Conservation (phyloP, 768 basidiomycete genomes). For the Lactarius deliciosus region DNA sequence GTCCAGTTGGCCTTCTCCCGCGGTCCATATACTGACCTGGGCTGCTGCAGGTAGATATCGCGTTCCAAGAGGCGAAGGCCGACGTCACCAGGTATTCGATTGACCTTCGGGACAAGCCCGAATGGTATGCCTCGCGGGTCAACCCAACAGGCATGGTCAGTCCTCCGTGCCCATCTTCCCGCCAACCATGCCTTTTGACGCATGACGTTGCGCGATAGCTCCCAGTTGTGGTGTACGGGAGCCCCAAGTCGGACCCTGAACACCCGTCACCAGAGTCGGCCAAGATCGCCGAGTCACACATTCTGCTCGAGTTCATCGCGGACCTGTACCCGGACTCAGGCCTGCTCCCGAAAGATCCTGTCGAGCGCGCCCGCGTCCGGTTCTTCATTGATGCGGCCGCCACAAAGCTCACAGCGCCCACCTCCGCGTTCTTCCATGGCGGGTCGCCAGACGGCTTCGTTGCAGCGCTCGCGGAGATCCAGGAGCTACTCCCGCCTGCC, state of each 20-base stretch:
- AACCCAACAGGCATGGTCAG: conserved; percentile 62
- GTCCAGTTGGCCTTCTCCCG: conserved; percentile 12
- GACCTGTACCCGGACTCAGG: conserved; percentile 49
- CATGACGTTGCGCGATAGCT: conserved; percentile 39
- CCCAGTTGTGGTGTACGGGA: conserved; percentile 60
- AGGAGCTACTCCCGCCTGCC: conserved; percentile 45
- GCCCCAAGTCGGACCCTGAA: conserved; percentile 50
- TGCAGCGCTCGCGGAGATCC: conserved; percentile 45
- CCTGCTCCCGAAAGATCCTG: conserved; percentile 54
- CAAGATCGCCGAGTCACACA: conserved; percentile 59
- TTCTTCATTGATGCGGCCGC: conserved; percentile 56
- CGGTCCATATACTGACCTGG: not conserved
- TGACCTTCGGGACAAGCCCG: conserved; percentile 60
- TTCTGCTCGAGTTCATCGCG: conserved; percentile 61
- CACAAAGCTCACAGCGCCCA: conserved; percentile 43
- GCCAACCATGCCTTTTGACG: not conserved
- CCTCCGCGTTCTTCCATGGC: conserved; percentile 35
- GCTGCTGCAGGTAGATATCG: conserved; percentile 50
- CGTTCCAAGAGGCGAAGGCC: conserved; percentile 53
- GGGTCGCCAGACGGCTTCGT: conserved; percentile 43
- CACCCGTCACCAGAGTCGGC: conserved; percentile 52
- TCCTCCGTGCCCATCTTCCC: not conserved
- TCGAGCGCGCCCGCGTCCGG: conserved; percentile 52
- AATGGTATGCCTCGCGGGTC: conserved; percentile 60
- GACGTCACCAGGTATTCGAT: conserved; percentile 51